These are phyloP conservation scores for Pleurotus salmoneostramineus DNA, from an alignment of 768 basidiomycete genomes.

Conservation along the genomic window DNA sequence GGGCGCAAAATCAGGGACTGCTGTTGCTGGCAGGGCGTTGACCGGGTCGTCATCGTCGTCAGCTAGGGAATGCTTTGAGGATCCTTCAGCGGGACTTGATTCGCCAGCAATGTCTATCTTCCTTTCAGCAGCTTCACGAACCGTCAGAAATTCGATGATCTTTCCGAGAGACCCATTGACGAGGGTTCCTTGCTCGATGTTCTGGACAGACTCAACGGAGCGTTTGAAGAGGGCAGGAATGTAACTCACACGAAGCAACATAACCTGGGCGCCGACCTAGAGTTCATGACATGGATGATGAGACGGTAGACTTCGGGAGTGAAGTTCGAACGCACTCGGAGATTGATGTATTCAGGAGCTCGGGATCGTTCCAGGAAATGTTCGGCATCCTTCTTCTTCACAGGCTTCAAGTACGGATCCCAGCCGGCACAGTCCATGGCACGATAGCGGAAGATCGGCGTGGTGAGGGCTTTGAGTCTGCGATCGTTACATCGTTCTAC, in stretches of 20 bases:
- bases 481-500: constrained; percentile 70
- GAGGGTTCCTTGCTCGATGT: constrained; percentile 55
- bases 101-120: constrained; percentile 18
- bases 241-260: constrained; percentile 55
- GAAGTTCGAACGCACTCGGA: constrained; percentile 36
- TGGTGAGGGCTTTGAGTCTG: constrained; percentile 48
- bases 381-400: constrained; percentile 23
- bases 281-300: too few species aligned
- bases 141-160: constrained; percentile 44
- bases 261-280: constrained; percentile 79
- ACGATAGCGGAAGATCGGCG: constrained; percentile 25
- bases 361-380: constrained; percentile 43
- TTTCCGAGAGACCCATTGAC: constrained; percentile 68
- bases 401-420: constrained; percentile 29
- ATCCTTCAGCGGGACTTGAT: constrained; percentile 20
- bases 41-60: constrained; percentile 19
- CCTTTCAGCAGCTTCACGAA: constrained; percentile 38
- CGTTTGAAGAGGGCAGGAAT: not conserved
- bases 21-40: not conserved
- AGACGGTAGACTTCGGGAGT: not conserved
- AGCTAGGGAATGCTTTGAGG: not conserved
- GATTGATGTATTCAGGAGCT: constrained; percentile 39
- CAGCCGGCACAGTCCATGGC: constrained; percentile 45
- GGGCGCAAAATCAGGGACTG: not conserved
- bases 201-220: constrained; percentile 31